phyloP scores from a whole-genome alignment of 2,329 filamentous ascomycete species.

The Pochonia chlamydosporia region DNA sequence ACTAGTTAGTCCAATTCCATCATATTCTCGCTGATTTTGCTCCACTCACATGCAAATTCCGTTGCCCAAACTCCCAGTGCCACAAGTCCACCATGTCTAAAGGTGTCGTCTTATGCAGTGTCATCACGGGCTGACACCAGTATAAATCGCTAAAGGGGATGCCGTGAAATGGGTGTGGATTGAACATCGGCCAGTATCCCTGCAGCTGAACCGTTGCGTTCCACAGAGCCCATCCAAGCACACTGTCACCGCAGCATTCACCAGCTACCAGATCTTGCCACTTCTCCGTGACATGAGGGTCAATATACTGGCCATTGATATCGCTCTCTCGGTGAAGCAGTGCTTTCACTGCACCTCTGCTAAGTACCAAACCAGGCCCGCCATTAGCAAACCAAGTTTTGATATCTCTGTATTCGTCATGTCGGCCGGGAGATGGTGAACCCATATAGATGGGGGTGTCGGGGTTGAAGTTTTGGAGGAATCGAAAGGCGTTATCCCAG shows the following conservation, averaged over 20 bases:
- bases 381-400: conserved; percentile 48
- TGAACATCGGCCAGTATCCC: conserved; percentile 47
- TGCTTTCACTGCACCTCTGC: conserved; percentile 44
- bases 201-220: conserved; percentile 38
- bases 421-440: conserved; percentile 40
- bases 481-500: conserved; percentile 39
- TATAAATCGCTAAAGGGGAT: conserved; percentile 41
- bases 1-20: conserved; percentile 11
- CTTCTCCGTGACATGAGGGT: conserved; percentile 36
- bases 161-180: conserved; percentile 48
- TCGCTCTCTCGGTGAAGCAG: conserved; percentile 28
- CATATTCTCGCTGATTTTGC: neutral
- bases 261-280: conserved; percentile 39
- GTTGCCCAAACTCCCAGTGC: conserved; percentile 48
- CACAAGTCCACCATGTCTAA: conserved; percentile 47
- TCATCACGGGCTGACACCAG: conserved; percentile 52
- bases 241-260: conserved; percentile 48
- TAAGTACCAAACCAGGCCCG: conserved; percentile 51
- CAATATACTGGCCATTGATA: conserved; percentile 29
- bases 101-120: conserved; percentile 50
- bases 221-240: conserved; percentile 41
- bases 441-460: conserved; percentile 46
- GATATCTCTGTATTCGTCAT: conserved; percentile 22
- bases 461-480: conserved; percentile 39
- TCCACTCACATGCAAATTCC: conserved; percentile 27